These are phyloP conservation scores for Syzygium malaccense DNA, from an alignment of 441 rosid species.

Conservation along the genomic window DNA sequence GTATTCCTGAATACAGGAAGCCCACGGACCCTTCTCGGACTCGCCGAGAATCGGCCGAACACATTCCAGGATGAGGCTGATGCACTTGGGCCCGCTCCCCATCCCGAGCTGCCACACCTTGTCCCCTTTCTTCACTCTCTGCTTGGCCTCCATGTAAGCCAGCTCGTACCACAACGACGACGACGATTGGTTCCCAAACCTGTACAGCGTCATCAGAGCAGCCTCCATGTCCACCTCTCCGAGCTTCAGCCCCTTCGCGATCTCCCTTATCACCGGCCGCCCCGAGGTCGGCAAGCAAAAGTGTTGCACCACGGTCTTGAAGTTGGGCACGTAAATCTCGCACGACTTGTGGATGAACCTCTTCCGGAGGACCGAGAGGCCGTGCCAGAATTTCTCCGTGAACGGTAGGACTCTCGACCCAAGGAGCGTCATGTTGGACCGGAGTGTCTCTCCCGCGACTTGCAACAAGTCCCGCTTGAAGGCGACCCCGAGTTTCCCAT, in stretches of 20 bases:
- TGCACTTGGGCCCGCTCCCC: constrained; percentile 40
- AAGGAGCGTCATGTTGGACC: constrained; percentile 18
- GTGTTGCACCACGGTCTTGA: constrained; percentile 33
- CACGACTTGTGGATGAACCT: constrained; percentile 13
- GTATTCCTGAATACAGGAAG: constrained; percentile 19
- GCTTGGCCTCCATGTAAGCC: constrained; percentile 43
- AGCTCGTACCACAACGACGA: constrained; percentile 49
- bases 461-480: constrained; percentile 26
- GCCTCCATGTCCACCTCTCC: constrained; percentile 30
- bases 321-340: constrained; percentile 34
- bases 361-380: constrained; percentile 12
- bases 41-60: constrained; percentile 23
- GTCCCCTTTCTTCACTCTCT: constrained; percentile 39
- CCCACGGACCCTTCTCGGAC: constrained; percentile 32
- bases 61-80: constrained; percentile 35
- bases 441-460: constrained; percentile 27
- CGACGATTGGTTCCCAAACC: constrained; percentile 59
- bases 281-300: constrained; percentile 51
- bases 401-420: constrained; percentile 28
- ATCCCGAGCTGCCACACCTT: constrained; percentile 39
- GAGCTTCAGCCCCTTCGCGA: constrained; percentile 38
- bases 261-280: constrained; percentile 24
- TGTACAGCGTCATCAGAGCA: constrained; percentile 41
- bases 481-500: constrained; percentile 45
- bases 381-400: constrained; percentile 18